These are phyloP conservation scores for Amylostereum chailletii DNA, from an alignment of 1,284 basidiomycete species.

Conservation along the genomic window DNA sequence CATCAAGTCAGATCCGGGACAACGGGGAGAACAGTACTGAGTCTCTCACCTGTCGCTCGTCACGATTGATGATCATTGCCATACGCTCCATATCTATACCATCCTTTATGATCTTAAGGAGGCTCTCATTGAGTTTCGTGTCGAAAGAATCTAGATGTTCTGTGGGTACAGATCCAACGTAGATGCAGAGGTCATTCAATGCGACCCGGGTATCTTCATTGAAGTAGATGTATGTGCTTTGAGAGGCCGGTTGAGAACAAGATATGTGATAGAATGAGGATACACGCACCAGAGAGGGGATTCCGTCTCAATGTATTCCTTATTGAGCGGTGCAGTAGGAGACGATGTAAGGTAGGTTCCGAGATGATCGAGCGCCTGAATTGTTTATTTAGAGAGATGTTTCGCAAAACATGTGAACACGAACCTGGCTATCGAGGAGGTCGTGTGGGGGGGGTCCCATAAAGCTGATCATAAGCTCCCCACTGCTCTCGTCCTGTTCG, in stretches of 20 bases:
- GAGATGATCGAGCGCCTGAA: constrained; percentile 77
- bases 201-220: constrained; percentile 74
- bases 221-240: constrained; percentile 80
- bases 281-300: constrained; percentile 72
- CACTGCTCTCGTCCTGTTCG: constrained; percentile 95
- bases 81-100: constrained; percentile 93
- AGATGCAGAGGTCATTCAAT: constrained; percentile 66
- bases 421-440: constrained; percentile 70
- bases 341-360: constrained; percentile 88
- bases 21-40: neutral
- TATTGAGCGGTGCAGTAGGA: constrained; percentile 83
- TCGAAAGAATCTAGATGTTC: constrained; percentile 73
- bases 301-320: constrained; percentile 90
- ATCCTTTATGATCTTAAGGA: constrained; percentile 64
- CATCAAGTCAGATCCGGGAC: neutral
- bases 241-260: constrained; percentile 14
- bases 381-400: constrained; percentile 1
- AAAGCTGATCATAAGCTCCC: constrained; percentile 79
- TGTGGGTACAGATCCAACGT: constrained; percentile 79
- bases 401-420: constrained; percentile 7
- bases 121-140: constrained; percentile 59
- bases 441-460: constrained; percentile 72
- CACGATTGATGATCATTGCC: constrained; percentile 79
- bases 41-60: constrained; percentile 69
- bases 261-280: constrained; percentile 1